phyloP scores from a whole-genome alignment of 2,329 filamentous ascomycete species.

The Beauveria varroae region DNA sequence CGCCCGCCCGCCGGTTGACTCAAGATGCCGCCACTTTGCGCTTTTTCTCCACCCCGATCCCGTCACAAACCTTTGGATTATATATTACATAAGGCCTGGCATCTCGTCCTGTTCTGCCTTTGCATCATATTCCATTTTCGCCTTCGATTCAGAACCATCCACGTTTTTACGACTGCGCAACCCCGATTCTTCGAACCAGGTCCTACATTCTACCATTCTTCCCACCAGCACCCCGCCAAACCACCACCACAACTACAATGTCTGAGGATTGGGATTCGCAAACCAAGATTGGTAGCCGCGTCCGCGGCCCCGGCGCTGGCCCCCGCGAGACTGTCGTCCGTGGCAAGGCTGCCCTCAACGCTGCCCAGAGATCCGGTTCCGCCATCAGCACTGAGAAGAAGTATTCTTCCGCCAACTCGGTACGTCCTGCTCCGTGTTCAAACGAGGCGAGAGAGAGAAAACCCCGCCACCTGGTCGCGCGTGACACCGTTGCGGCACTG shows the following conservation, averaged over 20 bases:
- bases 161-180: neutral
- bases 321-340: slow-evolving; percentile 83
- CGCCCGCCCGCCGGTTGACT: slow-evolving; percentile 29
- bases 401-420: slow-evolving; percentile 65
- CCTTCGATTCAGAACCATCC: neutral
- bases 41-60: slow-evolving; percentile 19
- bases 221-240: slow-evolving; percentile 11
- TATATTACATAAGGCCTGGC: slow-evolving; percentile 11
- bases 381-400: slow-evolving; percentile 92
- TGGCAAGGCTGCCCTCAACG: slow-evolving; percentile 77
- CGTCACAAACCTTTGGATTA: slow-evolving; percentile 14
- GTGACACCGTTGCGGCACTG: neutral
- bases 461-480: neutral
- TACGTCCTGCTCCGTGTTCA: slow-evolving; percentile 39
- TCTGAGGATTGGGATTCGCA: slow-evolving; percentile 71
- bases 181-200: slow-evolving; percentile 8
- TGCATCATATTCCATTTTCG: neutral
- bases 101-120: neutral
- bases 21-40: slow-evolving; percentile 17
- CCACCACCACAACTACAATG: slow-evolving; percentile 31
- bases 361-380: slow-evolving; percentile 72
- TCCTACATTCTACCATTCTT: too few species aligned
- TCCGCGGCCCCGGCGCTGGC: slow-evolving; percentile 55
- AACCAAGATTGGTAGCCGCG: slow-evolving; percentile 91
- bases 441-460: neutral